Evolutionary conservation across 768 basidiomycete genomes (phyloP), one percentile per base, ranked within the genome.

Genomic region (Boletellus ananiceps): DNA sequence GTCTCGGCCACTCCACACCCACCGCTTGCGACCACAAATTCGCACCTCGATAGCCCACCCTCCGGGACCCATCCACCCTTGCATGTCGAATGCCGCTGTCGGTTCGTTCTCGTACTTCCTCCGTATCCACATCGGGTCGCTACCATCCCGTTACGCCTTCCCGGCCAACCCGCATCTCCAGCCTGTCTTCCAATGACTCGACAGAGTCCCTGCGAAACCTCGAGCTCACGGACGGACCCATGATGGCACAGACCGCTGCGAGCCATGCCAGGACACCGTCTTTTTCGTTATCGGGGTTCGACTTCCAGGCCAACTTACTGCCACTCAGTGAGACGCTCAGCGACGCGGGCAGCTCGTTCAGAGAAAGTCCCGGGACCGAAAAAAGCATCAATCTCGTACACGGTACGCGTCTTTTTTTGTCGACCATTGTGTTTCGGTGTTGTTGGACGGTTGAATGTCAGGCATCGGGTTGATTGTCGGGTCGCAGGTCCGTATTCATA

Each of bases 381-480:
- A 93, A 89, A 66, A 88, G 69, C 55, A 80, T 94, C 8, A 78
- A 84, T 12, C 65, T 95, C 19, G 59, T 89, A 23, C 89, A 90
- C 58, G 89, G 92, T 86, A 58, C 49, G 79, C 63, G 23, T 25
- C 23, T 25, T 25, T 25, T 41, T 44, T 38, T 16, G 5, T 51
- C 21, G 16, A 25, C 46, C 12, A 49, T 18, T 19, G 16, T 27
- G 34, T 44, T 19, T 33, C 31, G 23, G 47, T 43, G 19, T 43
- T 44, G 38, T 49, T 44, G 46, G 36, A 61, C 29, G 45, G 36
- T 47, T 46, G 39, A 32, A 32, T 19, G 32, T 29, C 55, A 91
- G 92, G 88, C n/a, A 80, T 95, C 56, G 92, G 88, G 25, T 71
- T 96, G 37, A 79, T 93, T 54, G 83, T 88, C 15, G 91, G 93